Evolutionary conservation across 345 rosid genomes (phyloP).

Genomic region (Eutrema japonicum): DNA sequence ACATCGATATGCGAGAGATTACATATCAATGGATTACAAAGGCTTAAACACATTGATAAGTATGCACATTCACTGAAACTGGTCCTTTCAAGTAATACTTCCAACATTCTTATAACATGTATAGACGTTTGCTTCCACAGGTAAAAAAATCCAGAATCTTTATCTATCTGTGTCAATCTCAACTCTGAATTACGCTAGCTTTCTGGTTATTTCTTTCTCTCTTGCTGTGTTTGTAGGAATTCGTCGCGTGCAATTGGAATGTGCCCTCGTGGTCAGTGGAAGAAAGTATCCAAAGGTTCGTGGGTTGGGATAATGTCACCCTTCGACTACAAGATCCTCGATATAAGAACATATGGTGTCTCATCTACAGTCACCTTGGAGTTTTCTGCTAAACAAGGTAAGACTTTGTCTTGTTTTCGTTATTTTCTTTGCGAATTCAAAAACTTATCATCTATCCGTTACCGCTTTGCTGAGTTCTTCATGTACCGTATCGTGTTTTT

Average conservation of each 20-base stretch:
- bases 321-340: slow-evolving; percentile 74
- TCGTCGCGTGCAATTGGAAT: slow-evolving; percentile 63
- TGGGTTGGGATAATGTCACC: slow-evolving; percentile 83
- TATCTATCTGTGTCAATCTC: not conserved
- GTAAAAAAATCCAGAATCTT: slow-evolving; percentile 38
- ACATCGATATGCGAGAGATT: slow-evolving; percentile 64
- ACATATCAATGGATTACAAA: slow-evolving; percentile 59
- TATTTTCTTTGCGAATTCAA: slow-evolving; percentile 3
- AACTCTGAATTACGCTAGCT: not conserved
- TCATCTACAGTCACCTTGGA: slow-evolving; percentile 50
- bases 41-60: slow-evolving; percentile 57
- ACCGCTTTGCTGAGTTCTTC: slow-evolving; percentile 57
- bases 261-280: slow-evolving; percentile 77
- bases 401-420: slow-evolving; percentile 3
- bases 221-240: slow-evolving; percentile 51
- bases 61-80: slow-evolving; percentile 65
- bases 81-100: slow-evolving; percentile 50
- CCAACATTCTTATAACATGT: slow-evolving; percentile 44
- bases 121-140: slow-evolving; percentile 80
- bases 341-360: slow-evolving; percentile 52
- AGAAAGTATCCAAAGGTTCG: slow-evolving; percentile 62
- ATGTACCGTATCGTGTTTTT: slow-evolving; percentile 64
- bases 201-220: not conserved
- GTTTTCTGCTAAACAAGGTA: slow-evolving; percentile 69
- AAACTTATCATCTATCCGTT: not conserved